These are phyloP conservation scores for Neofusicoccum kwambonambiense DNA, from an alignment of 2,329 filamentous ascomycete species.

Conservation along the genomic window DNA sequence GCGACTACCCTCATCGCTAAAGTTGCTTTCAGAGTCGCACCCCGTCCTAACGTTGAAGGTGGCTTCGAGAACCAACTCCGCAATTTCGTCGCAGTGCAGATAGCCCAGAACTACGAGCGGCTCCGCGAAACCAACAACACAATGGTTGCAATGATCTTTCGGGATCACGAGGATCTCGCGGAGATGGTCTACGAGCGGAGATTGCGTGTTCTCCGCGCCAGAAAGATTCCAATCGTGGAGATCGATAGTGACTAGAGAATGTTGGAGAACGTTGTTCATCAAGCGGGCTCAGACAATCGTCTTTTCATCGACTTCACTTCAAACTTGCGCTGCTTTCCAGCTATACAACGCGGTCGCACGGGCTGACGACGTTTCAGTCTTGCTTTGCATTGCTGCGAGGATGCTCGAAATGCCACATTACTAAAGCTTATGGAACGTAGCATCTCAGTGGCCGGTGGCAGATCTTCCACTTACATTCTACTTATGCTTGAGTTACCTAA, in stretches of 20 bases:
- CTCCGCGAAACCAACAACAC: neutral
- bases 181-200: neutral
- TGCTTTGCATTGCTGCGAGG: too few relatives aligned
- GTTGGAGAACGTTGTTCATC: neutral
- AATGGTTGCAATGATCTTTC: neutral
- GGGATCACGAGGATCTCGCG: constrained; percentile 8
- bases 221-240: neutral
- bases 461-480: too few relatives aligned
- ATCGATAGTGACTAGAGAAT: neutral
- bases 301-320: too few relatives aligned
- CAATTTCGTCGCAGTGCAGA: neutral
- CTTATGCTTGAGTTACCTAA: too few relatives aligned
- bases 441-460: too few relatives aligned
- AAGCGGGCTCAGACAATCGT: too few relatives aligned
- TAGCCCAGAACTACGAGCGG: neutral
- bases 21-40: neutral
- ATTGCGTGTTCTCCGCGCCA: neutral
- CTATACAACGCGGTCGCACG: too few relatives aligned
- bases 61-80: neutral
- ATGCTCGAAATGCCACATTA: too few relatives aligned
- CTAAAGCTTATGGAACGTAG: too few relatives aligned
- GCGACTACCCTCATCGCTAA: neutral
- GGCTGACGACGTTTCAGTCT: too few relatives aligned
- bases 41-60: neutral
- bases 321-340: too few relatives aligned